Base-by-base conservation (phyloP, 345 rosid species). In the Gossypium ekmanianum region DNA sequence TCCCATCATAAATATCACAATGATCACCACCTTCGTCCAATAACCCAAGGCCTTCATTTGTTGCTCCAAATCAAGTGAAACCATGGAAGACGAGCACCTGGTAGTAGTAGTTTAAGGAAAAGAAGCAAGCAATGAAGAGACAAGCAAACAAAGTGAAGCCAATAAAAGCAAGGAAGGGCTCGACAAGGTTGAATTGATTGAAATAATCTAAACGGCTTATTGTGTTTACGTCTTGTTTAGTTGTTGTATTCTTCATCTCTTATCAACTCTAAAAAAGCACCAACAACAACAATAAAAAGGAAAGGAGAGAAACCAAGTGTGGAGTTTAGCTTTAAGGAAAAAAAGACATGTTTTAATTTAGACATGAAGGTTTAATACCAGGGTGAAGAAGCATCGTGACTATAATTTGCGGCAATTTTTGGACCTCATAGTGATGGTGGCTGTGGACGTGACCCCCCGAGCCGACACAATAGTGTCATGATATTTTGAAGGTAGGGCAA, bases 1-100 rank as follows among this genome's bases (percentile, higher is more conserved):
- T 88, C 39, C 97, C 98, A 45, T 92, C 85, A 78, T 91, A 92
- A 73, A 92, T 67, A 78, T 94, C 88, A 81, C 97, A 94, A 16
- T 65, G 81, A 43, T 71, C 80, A 51, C 92, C 94, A 56, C 75
- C 82, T 59, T 87, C 84, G 16, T 80, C 83, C 82, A 92, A 82
- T 73, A 87, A 90, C 47, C 85, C 97, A 22, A 79, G 89, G 77
- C 77, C 82, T 27, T 72, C 73, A 24, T 55, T 34, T 18, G 27
- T 6, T 13, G 66, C 22, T 61, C 84, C 80, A 47, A 78, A 78
- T 83, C 83, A 82, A 43, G 84, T 79, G 65, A 66, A 58, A 2
- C 80, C 84, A 13, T 63, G 64, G 82, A 58, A 52, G 45, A 43
- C 80, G 48, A 79, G 70, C 44, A 77, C 61, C 29, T 62, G 63